A percentile compares a stretch with the other conserved stretches of the same genome.
Conservation (phyloP, 495 filamentous ascomycete species). For the Penicillium roqueforti region DNA sequence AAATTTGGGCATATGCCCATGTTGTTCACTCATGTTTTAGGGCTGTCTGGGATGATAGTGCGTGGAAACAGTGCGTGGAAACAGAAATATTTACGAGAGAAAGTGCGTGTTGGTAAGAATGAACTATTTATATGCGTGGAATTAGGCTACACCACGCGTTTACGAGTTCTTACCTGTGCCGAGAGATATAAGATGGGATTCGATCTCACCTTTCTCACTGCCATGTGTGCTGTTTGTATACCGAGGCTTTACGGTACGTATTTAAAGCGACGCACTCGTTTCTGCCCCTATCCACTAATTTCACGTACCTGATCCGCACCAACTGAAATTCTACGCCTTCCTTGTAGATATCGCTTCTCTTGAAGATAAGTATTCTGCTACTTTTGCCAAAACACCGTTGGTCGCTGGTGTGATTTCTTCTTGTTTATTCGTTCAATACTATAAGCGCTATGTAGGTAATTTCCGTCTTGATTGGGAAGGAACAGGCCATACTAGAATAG, state of each 20-base stretch:
- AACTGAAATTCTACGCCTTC: background rate
- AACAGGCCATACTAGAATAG: background rate
- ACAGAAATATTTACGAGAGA: background rate
- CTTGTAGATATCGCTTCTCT: background rate
- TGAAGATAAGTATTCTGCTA: background rate
- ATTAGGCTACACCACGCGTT: background rate
- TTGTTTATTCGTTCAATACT: background rate
- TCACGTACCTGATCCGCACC: background rate
- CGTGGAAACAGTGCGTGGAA: too few species aligned
- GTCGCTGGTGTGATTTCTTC: background rate
- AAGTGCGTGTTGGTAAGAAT: background rate
- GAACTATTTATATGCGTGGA: background rate
- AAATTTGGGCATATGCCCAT: background rate
- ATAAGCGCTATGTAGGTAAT: background rate
- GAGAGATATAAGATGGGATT: too few species aligned
- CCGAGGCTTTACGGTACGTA: too few species aligned
- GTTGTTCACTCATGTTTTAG: background rate
- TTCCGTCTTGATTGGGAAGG: background rate
- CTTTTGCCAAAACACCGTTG: background rate
- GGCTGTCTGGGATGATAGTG: background rate
- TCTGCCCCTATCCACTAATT: fast-evolving
- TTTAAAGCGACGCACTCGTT: background rate
- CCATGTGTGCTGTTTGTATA: too few species aligned
- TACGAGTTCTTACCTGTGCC: too few species aligned
- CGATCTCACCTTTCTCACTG: too few species aligned